Conservation (phyloP, 306 rosid species). For the Cicer chorassanicum region DNA sequence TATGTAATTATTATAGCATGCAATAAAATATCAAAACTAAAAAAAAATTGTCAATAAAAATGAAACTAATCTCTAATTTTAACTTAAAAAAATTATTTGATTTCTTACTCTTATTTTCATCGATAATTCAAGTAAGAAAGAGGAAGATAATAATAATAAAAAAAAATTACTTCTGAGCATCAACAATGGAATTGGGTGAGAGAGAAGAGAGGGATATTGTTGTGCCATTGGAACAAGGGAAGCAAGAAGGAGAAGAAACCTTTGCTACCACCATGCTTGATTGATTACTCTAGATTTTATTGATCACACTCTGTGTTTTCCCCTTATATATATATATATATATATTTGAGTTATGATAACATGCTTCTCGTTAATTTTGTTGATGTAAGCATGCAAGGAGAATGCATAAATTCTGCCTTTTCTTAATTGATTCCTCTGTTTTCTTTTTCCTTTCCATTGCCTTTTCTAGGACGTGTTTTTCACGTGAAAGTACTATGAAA, state of each 20-base stretch:
- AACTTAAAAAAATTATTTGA: too few species aligned
- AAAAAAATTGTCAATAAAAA: background rate
- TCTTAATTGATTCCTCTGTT: too few species aligned
- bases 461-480: too few species aligned
- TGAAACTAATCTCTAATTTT: background rate
- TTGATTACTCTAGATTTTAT: background rate
- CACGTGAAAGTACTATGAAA: too few species aligned
- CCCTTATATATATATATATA: too few species aligned
- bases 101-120: background rate
- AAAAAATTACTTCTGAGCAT: constrained; percentile 57
- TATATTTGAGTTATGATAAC: too few species aligned
- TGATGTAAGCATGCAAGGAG: too few species aligned
- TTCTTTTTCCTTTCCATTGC: too few species aligned
- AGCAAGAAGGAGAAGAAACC: constrained; percentile 4
- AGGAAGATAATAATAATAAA: background rate
- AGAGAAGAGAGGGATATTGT: background rate
- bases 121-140: background rate
- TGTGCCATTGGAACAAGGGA: constrained; percentile 39
- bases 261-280: constrained; percentile 38
- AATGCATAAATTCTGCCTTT: too few species aligned
- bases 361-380: too few species aligned
- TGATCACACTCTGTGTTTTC: background rate
- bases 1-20: too few species aligned
- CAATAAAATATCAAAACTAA: background rate
- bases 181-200: constrained; percentile 42